Evolutionary conservation across 768 basidiomycete genomes (phyloP), one percentile per base, ranked within the genome.

Genomic region (Rhodotorula kratochvilovae): DNA sequence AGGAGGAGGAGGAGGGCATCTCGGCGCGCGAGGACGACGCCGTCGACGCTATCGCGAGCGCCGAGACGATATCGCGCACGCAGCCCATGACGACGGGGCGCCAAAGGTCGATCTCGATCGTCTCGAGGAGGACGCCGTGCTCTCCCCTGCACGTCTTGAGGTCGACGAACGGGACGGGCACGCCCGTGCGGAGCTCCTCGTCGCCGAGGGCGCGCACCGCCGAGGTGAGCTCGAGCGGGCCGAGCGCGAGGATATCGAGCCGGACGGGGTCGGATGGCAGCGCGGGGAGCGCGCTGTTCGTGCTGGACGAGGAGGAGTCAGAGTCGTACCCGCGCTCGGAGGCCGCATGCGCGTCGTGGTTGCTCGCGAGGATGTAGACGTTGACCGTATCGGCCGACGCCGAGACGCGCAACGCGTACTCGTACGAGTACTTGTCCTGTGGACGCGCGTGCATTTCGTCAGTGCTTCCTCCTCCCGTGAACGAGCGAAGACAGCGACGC

Each of bases 81-180:
- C 84, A 82, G 48, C 83, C 82, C 67, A 89, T 80, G 45, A 86
- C 86, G 53, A 83, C 81, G 8, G 85, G 85, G 55, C 88, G 85
- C 87, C 88, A 90, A 11, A 90, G 80, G 76, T 90, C 87, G 61
- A 88, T 68, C 57, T 85, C 84, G n/a, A 89, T 79, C 15, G 84
- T 84, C 73, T 89, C 88, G 17, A 86, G 82, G 7, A 83, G 83
- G 50, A 83, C 79, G 65, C 84, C 83, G 29, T 87, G 76, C 57
- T 86, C 83, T 4, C 84, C 74, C 6, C 29, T 39, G 39, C 68
- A 84, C 80, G 33, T 54, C 16, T 19, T 81, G 16, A 61, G 29
- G n/a, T 75, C 73, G 45, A 75, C 35, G 23, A 46, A 36, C 1
- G 68, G 63, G 29, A 48, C 43, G 50, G 50, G n/a, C 31, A 25